These are phyloP conservation scores for Zygosaccharomyces kombuchaensis DNA, from an alignment of 805 yeast species.

Conservation along the genomic window DNA sequence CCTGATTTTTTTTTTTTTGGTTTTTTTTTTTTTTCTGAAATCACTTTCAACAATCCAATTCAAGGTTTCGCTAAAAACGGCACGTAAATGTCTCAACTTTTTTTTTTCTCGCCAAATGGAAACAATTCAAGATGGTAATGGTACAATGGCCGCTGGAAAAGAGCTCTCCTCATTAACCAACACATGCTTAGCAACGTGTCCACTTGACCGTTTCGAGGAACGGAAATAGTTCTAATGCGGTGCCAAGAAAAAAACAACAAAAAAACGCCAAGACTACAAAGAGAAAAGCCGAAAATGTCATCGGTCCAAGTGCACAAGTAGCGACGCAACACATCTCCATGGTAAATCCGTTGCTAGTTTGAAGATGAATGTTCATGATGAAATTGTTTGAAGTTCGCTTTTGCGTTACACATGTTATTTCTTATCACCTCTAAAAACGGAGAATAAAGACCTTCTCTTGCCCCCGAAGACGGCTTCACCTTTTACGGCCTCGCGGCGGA, in stretches of 20 bases:
- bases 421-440: constrained; percentile 28
- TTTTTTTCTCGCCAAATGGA: background rate
- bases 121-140: background rate
- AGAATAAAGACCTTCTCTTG: constrained; percentile 30
- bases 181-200: background rate
- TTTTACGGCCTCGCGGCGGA: constrained; percentile 24
- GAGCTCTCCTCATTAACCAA: background rate
- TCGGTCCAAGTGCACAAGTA: background rate
- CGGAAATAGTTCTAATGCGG: background rate
- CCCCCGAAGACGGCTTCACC: constrained; percentile 13
- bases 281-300: background rate
- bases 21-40: background rate
- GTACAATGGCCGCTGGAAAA: background rate
- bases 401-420: constrained; percentile 8
- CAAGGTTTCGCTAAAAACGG: background rate
- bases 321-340: background rate
- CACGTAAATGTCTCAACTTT: background rate
- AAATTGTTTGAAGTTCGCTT: background rate
- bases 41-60: background rate
- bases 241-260: background rate
- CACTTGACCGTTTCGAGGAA: too few relatives aligned
- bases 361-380: background rate
- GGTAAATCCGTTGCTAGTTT: background rate
- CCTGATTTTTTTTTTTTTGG: too few relatives aligned
- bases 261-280: background rate